Evolutionary conservation across 2,329 filamentous ascomycete genomes (phyloP), one percentile per base, ranked within the genome.

Genomic region (Exophiala phaeomuriformis): DNA sequence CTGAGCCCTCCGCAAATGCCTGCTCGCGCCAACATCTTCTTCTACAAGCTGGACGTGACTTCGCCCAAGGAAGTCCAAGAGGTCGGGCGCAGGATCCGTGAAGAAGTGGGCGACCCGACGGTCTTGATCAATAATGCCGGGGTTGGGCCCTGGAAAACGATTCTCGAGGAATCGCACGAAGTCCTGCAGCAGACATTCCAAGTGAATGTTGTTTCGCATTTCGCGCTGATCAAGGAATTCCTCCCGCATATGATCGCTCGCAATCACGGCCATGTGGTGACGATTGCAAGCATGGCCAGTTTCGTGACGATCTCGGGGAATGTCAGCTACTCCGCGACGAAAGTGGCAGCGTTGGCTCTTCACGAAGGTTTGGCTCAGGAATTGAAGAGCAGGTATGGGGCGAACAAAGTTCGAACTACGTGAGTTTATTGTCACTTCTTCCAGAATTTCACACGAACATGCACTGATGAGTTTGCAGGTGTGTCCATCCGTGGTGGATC

Each of bases 401-500:
- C 19, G 19, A 19, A 19, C 19, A 19, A 19, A 19, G 19, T 19
- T 19, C 19, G 19, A 19, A 19, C 19, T 19, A 19, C 19, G 19
- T 19, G 19, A 19, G 19, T 19, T 19, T 19, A 19, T 19, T 19
- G 19, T 19, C 19, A 19, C 19, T 19, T 19, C 19, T 19, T 19
- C 19, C 19, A 19, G 19, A 19, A 19, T 19, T 19, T 19, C 19
- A 31, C 2, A 28, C 41, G 41, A 31, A 44, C 9, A 12, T 28
- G 6, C 30, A 31, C n/a, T 35, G 33, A 6, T 6, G 10, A 6
- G 10, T 39, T 3, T 9, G 19, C 10, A 56, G 56, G 4, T 52
- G 64, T 9, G 56, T 66, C 7, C 64, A 73, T 69, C 65, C 65
- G 5, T 69, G 72, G 49, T 80, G 75, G 66, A 75, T 79, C 28